Evolutionary conservation across 2,329 filamentous ascomycete species (phyloP).

Genomic region (Exserohilum rostratum): DNA sequence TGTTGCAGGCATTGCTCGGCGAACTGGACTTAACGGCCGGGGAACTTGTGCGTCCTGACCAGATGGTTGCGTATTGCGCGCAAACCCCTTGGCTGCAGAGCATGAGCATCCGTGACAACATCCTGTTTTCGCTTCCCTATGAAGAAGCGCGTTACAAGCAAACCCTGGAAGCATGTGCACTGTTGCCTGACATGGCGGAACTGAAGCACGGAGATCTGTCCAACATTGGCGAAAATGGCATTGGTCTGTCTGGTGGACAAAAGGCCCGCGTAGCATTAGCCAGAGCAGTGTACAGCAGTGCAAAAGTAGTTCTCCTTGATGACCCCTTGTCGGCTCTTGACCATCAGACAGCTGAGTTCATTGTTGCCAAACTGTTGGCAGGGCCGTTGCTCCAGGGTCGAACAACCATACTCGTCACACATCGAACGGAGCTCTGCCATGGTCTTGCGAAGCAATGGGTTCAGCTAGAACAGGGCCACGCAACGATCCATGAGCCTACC

Average conservation of each 20-base stretch:
- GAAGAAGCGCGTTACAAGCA: constrained; percentile 72
- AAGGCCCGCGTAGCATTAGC: constrained; percentile 67
- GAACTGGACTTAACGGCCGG: constrained; percentile 63
- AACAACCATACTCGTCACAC: constrained; percentile 66
- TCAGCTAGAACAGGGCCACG: constrained; percentile 68
- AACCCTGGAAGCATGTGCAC: constrained; percentile 69
- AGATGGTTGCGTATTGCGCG: constrained; percentile 67
- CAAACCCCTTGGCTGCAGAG: constrained; percentile 73
- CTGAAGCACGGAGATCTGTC: constrained; percentile 70
- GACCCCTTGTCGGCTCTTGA: constrained; percentile 66
- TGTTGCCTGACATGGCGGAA: constrained; percentile 65
- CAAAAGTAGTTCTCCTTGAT: constrained; percentile 62
- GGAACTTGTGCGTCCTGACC: constrained; percentile 58
- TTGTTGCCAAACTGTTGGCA: constrained; percentile 63
- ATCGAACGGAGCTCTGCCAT: constrained; percentile 72
- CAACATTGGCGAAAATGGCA: constrained; percentile 66
- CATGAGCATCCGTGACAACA: constrained; percentile 73
- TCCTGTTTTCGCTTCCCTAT: constrained; percentile 68
- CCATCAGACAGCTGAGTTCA: constrained; percentile 67
- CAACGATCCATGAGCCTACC: constrained; percentile 50
- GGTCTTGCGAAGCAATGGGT: constrained; percentile 76
- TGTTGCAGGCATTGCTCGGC: constrained; percentile 64
- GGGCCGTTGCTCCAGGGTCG: constrained; percentile 62
- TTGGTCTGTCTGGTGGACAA: constrained; percentile 66
- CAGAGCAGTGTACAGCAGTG: constrained; percentile 63